Conservation (phyloP, 164 flowering plant genomes). For the Akebia trifoliata region DNA sequence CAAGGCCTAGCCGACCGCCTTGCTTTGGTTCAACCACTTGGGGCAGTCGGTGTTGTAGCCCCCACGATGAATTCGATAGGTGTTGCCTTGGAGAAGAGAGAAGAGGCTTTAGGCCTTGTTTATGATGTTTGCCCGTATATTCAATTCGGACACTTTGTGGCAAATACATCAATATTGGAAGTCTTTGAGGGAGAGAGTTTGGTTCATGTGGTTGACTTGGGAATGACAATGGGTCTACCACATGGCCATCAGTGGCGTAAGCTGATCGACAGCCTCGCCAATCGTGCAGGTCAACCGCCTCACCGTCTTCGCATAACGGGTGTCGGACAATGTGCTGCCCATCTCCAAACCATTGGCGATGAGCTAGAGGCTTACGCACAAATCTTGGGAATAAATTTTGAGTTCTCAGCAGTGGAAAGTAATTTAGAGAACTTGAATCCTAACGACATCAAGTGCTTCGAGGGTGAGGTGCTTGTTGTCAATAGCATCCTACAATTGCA, state of each 20-base stretch:
- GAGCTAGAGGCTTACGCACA: constrained; percentile 39
- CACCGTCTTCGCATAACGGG: constrained; percentile 41
- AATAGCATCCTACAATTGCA: constrained; percentile 59
- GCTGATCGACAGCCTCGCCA: constrained; percentile 48
- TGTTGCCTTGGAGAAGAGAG: constrained; percentile 26
- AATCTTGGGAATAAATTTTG: constrained; percentile 33
- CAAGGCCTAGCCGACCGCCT: constrained; percentile 51
- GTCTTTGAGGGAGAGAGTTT: constrained; percentile 69
- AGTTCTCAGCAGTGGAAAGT: constrained; percentile 42
- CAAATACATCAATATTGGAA: constrained; percentile 47
- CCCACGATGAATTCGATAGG: constrained; percentile 22
- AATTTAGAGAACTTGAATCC: constrained; percentile 40
- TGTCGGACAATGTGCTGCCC: constrained; percentile 27
- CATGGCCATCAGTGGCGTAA: constrained; percentile 53
- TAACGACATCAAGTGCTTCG: constrained; percentile 25
- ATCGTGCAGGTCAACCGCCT: constrained; percentile 31
- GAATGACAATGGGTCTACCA: constrained; percentile 52
- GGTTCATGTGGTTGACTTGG: constrained; percentile 60
- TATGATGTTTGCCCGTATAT: constrained; percentile 55
- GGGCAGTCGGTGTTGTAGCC: constrained; percentile 34
- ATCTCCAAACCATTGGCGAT: constrained; percentile 32
- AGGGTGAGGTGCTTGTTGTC: constrained; percentile 40
- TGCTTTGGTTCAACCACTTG: constrained; percentile 42
- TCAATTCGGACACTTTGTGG: constrained; percentile 58
- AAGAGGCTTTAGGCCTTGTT: constrained; percentile 52